phyloP scores from a whole-genome alignment of 1,284 basidiomycete species.

The Heliocybe sulcata region DNA sequence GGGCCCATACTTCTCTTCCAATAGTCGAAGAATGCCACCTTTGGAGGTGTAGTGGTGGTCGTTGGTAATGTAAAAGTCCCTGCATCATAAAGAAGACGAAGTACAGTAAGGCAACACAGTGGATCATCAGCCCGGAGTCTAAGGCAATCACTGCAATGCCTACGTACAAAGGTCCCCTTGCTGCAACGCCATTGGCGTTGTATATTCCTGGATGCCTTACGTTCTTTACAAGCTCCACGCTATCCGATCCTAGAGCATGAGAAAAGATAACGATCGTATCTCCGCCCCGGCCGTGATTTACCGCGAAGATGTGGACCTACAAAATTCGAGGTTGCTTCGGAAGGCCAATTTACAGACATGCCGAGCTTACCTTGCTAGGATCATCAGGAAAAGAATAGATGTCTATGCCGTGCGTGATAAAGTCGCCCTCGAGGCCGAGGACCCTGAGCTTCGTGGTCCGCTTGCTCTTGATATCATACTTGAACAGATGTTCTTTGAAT shows the following conservation, averaged over 20 bases:
- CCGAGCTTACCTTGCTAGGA: neutral
- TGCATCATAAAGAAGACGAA: neutral
- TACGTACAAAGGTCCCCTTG: neutral
- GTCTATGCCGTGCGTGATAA: neutral
- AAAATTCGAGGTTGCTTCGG: neutral
- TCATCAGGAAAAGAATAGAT: neutral
- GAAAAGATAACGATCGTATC: neutral
- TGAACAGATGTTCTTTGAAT: neutral
- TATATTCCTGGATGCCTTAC: neutral
- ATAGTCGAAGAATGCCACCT: neutral
- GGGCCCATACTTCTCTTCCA: neutral
- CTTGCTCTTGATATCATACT: neutral
- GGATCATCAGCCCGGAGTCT: neutral
- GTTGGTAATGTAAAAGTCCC: neutral
- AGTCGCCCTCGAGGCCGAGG: neutral
- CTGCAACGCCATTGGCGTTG: neutral
- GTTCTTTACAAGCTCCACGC: neutral
- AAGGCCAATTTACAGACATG: neutral
- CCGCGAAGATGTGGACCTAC: neutral
- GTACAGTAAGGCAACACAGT: neutral
- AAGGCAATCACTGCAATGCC: neutral
- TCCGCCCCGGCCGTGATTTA: neutral
- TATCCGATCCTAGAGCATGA: neutral
- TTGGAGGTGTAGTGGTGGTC: neutral
- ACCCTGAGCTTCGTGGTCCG: neutral